These are phyloP conservation scores for Verticillium nubilum DNA, from an alignment of 2,329 filamentous ascomycete species.

Conservation along the genomic window DNA sequence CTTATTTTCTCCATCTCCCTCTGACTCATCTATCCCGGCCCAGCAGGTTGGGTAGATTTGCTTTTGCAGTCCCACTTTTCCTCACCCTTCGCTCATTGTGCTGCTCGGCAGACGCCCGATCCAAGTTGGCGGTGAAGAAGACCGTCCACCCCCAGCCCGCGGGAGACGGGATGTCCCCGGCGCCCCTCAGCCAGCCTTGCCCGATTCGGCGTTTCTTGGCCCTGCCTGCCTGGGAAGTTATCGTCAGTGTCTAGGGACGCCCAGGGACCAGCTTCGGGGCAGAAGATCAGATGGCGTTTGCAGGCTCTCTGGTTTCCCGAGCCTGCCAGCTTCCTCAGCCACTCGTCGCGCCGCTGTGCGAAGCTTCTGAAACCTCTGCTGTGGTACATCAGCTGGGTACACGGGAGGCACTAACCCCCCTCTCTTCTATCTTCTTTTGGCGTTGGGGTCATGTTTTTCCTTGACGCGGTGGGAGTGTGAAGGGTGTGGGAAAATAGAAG, in stretches of 20 bases:
- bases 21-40: constrained; percentile 14
- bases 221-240: constrained; percentile 3
- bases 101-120: constrained; percentile 11
- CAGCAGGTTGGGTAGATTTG: constrained; percentile 13
- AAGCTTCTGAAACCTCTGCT: constrained; percentile 11
- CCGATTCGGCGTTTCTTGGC: constrained; percentile 7
- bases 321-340: constrained; percentile 1
- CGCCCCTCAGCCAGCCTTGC: constrained; percentile 4
- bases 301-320: constrained; percentile 4
- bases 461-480: background rate
- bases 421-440: background rate
- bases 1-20: background rate
- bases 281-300: background rate
- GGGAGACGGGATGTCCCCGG: constrained; percentile 9
- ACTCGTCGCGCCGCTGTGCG: constrained; percentile 5
- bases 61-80: constrained; percentile 11
- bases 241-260: background rate
- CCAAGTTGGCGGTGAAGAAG: constrained; percentile 17
- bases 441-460: background rate
- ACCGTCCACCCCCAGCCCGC: background rate
- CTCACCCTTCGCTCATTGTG: constrained; percentile 1
- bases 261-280: background rate
- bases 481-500: background rate
- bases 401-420: background rate
- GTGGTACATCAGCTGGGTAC: constrained; percentile 2